Base-by-base conservation (phyloP, 176 grass and related monocot species). In the Sorghum bicolor region DNA sequence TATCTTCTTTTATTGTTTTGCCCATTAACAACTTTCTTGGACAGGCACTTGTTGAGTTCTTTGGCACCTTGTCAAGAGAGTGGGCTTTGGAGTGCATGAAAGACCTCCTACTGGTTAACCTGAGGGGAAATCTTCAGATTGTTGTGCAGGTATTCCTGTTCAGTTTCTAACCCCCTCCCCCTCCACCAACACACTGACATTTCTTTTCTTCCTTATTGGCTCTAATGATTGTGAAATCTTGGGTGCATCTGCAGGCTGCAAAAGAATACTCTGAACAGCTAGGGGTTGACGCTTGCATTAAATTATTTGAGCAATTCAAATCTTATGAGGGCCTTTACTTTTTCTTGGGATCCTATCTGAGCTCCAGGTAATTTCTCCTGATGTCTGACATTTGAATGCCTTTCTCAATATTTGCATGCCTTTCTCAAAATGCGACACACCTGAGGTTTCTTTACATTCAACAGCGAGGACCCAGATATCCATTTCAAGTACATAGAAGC, bases 61-160 rank as follows among this genome's bases (percentile, higher is more conserved):
- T 99, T 84, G 93, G 96, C 44, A 99, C 96, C 33, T 70, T 99
- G 69, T 94, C 96, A 39, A 94, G 53, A 64, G 96, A 96, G 80
- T 99, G 96, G 96, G 96, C 96, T 52, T 40, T 99, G 37, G 96
- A 99, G 85, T 99, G 96, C 87, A 96, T 99, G 96, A 99, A 96
- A 67, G 96, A 96, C 60, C 96, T 99, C 87, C 89, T 99, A 24
- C 57, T 96, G 22, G 96, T 94, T 30, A 96, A 99, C 82, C 84
- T 93, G 37, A 92, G 93, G 88, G 96, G 93, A 64, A 99, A 99
- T 87, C 89, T 99, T 83, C 96, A 99, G 64, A 96, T 99, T 74
- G 92, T 99, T 89, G 96, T 99, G 70, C 93, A 96, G 96, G 96
- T 94, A 92, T 82, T 37, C n/a, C 17, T 66, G 31, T 29, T 76